Base-by-base conservation (phyloP, 1,139 yeast species). In the Scheffersomyces cryptocercus region DNA sequence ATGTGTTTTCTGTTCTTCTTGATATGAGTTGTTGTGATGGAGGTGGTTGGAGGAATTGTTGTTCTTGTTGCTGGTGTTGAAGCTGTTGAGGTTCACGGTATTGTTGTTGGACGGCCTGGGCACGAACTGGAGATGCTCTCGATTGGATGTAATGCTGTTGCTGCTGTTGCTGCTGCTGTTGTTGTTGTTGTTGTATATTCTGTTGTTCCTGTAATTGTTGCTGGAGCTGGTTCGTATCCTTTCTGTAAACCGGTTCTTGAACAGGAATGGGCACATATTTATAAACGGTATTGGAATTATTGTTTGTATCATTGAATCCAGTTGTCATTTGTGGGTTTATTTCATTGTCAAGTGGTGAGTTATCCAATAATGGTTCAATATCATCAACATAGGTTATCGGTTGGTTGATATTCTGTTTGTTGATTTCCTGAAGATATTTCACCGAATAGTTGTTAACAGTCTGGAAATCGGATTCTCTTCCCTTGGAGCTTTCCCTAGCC, bases 211-310 rank as follows among this genome's bases (percentile, higher is more conserved):
- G 46, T 32, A 29, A 33, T 20, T 42, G 46, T 29, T 28, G 42
- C 30, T 29, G 40, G 38, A 31, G 10, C 24, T 4, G 14, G 11
- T 24, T 34, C 32, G 16, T 47, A 11, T 43, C 44, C 35, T 55
- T 56, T 38, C 45, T 45, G 38, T 48, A 51, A 7, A 53, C 51
- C 33, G 76, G 78, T 41, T 68, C 66, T 48, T 67, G 75, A 3
- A 70, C 65, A 7, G 77, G 78, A 16, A 72, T 66, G 12, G 77
- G 77, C 31, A 73, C 74, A 44, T 62, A 73, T 41, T 67, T 67
- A 47, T 54, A 56, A 2, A 43, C 39, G 24, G 42, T 36, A 32
- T 39, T 46, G 34, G 40, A 43, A 3, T 35, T n/a, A 37, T 11
- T 14, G 28, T 44, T 46, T 29, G 46, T 44, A 24, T 48, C 34